Percentiles rank a stretch among this genome's conserved stretches.
Evolutionary conservation across 1,284 basidiomycete genomes (phyloP).

Genomic region (Leucoagaricus sp.): DNA sequence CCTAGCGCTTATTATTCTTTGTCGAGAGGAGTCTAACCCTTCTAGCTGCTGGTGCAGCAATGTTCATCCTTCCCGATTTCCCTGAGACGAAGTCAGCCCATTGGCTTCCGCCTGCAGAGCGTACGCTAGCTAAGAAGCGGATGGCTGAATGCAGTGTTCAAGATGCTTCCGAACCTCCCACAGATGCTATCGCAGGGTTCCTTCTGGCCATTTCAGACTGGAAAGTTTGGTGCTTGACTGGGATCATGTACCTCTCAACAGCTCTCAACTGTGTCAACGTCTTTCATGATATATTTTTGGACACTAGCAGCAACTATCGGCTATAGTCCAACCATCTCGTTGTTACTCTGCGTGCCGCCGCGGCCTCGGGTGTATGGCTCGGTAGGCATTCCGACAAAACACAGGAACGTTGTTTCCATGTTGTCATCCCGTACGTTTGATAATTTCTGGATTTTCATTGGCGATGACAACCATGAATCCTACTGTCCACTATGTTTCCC

Average conservation of each 20-base stretch:
- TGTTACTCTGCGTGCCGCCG: constrained; percentile 79
- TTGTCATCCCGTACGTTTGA: constrained; percentile 55
- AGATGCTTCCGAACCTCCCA: constrained; percentile 35
- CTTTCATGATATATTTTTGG: constrained; percentile 71
- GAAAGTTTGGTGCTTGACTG: constrained; percentile 73
- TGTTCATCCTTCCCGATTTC: constrained; percentile 80
- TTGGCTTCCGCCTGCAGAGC: constrained; percentile 66
- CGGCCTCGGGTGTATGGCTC: constrained; percentile 48
- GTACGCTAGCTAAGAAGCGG: constrained; percentile 64
- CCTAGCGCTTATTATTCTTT: constrained; percentile 85
- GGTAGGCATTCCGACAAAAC: constrained; percentile 70
- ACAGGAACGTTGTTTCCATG: constrained; percentile 70
- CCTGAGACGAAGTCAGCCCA: constrained; percentile 49
- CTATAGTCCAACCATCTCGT: constrained; percentile 59
- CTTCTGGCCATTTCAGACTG: constrained; percentile 63
- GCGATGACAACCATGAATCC: constrained; percentile 68
- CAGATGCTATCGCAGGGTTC: constrained; percentile 47
- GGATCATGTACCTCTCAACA: constrained; percentile 52
- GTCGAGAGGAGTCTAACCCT: constrained; percentile 73
- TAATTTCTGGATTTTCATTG: constrained; percentile 72
- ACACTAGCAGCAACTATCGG: constrained; percentile 71
- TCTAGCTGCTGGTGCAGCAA: constrained; percentile 58
- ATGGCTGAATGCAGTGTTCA: constrained; percentile 69
- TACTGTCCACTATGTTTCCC: background rate
- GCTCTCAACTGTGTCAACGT: constrained; percentile 57